A percentile compares a stretch with the other conserved stretches of the same genome.
Conservation (phyloP, 768 basidiomycete genomes). For the Trametes cingulata region DNA sequence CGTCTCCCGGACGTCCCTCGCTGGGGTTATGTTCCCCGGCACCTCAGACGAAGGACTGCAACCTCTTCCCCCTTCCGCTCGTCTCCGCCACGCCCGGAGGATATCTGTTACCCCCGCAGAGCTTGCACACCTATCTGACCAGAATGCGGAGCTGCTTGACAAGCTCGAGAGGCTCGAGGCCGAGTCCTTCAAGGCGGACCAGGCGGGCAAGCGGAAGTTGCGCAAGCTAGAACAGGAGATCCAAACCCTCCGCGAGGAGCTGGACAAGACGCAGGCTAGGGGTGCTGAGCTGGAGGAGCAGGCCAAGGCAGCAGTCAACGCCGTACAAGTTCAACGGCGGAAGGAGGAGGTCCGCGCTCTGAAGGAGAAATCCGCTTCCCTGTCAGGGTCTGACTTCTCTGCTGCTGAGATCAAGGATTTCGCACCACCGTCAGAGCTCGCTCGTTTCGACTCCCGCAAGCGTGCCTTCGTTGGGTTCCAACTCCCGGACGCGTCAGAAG, state of each 20-base stretch:
- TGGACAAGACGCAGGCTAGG: slow-evolving; percentile 72
- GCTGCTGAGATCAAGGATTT: slow-evolving; percentile 27
- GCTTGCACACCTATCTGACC: slow-evolving; percentile 71
- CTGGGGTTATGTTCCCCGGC: slow-evolving; percentile 6
- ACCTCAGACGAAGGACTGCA: slow-evolving; percentile 2
- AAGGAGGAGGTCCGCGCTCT: slow-evolving; percentile 53
- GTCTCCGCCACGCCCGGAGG: slow-evolving; percentile 34
- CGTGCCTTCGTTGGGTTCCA: background rate
- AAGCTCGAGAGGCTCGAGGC: slow-evolving; percentile 77
- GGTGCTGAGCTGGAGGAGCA: slow-evolving; percentile 74
- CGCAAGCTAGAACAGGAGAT: slow-evolving; percentile 81
- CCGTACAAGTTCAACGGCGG: slow-evolving; percentile 30
- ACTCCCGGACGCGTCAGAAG: background rate
- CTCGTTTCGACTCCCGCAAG: slow-evolving; percentile 15
- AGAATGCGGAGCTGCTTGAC: slow-evolving; percentile 77
- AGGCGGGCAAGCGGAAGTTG: slow-evolving; percentile 65
- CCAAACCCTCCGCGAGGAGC: slow-evolving; percentile 65
- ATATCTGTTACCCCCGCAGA: slow-evolving; percentile 70
- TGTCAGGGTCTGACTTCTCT: slow-evolving; percentile 5
- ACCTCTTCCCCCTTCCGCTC: slow-evolving; percentile 13
- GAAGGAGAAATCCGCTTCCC: slow-evolving; percentile 34
- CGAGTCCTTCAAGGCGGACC: slow-evolving; percentile 67
- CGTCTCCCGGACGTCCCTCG: slow-evolving; percentile 9
- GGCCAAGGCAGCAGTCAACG: slow-evolving; percentile 42
- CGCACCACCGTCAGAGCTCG: slow-evolving; percentile 27